Percentiles rank a stretch among this genome's conserved stretches.
Conservation (phyloP, 345 rosid genomes). For the Firmiana major region DNA sequence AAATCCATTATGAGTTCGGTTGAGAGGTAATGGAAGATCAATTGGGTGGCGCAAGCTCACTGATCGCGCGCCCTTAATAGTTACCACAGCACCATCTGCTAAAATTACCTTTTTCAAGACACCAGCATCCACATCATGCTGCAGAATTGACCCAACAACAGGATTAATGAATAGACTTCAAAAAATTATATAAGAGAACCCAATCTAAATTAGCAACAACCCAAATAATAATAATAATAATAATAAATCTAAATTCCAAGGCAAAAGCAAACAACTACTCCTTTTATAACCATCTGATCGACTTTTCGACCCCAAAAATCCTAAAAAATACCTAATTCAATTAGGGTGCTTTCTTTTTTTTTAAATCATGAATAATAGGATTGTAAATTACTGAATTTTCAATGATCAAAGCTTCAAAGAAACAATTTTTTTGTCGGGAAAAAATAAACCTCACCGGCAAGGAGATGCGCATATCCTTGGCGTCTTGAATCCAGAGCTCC, state of each 20-base stretch:
- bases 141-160: conserved; percentile 27
- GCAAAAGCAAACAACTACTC: not conserved
- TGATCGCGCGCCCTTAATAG: conserved; percentile 93
- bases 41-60: conserved; percentile 83
- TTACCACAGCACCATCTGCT: conserved; percentile 89
- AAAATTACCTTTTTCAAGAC: conserved; percentile 81
- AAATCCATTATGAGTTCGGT: conserved; percentile 47
- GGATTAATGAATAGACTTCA: not conserved
- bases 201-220: not conserved
- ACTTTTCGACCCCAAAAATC: not conserved
- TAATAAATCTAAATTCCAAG: not conserved
- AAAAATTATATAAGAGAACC: not conserved
- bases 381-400: not conserved
- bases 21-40: conserved; percentile 80
- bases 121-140: conserved; percentile 99
- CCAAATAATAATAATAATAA: not conserved
- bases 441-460: conserved; percentile 52
- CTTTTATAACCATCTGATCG: not conserved
- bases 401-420: not conserved
- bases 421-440: not conserved
- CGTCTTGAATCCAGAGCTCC: conserved; percentile 97
- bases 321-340: not conserved
- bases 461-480: conserved; percentile 70
- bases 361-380: not conserved
- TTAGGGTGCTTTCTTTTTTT: not conserved